Evolutionary conservation across 352 stramenopile species (phyloP).

Genomic region (Globisporangium cystogenes): DNA sequence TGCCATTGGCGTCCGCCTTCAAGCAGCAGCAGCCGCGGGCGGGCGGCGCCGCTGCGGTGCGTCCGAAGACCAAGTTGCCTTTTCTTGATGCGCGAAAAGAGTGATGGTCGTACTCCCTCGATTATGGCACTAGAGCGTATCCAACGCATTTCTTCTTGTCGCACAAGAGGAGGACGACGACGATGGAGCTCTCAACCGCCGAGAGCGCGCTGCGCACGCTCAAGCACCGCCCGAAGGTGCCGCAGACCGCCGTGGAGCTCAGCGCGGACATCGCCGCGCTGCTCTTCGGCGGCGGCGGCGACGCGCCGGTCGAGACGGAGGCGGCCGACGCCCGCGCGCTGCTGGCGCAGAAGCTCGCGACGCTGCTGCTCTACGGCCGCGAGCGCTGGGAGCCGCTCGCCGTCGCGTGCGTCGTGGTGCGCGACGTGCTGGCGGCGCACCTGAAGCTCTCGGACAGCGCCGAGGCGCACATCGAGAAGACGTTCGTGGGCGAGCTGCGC

Average conservation of each 20-base stretch:
- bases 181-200: conserved; percentile 72
- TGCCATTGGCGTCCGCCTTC: conserved; percentile 13
- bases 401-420: conserved; percentile 51
- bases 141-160: too few relatives aligned
- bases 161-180: too few relatives aligned
- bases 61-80: conserved; percentile 5
- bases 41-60: not conserved
- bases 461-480: conserved; percentile 27
- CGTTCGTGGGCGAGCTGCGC: conserved; percentile 13
- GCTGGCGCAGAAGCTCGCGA: conserved; percentile 46
- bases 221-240: conserved; percentile 61
- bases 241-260: conserved; percentile 30
- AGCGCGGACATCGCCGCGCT: conserved; percentile 26
- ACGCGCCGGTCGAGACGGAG: not conserved
- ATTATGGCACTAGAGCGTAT: not conserved
- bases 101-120: not conserved
- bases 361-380: conserved; percentile 41
- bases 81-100: not conserved
- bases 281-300: conserved; percentile 9
- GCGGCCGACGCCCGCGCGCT: conserved; percentile 14
- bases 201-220: conserved; percentile 70
- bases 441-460: conserved; percentile 17
- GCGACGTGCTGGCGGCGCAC: conserved; percentile 36
- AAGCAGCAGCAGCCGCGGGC: conserved; percentile 6
- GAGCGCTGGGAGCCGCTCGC: conserved; percentile 76